These are phyloP conservation scores for Fusarium euwallaceae DNA, from an alignment of 2,329 filamentous ascomycete species.

Conservation along the genomic window DNA sequence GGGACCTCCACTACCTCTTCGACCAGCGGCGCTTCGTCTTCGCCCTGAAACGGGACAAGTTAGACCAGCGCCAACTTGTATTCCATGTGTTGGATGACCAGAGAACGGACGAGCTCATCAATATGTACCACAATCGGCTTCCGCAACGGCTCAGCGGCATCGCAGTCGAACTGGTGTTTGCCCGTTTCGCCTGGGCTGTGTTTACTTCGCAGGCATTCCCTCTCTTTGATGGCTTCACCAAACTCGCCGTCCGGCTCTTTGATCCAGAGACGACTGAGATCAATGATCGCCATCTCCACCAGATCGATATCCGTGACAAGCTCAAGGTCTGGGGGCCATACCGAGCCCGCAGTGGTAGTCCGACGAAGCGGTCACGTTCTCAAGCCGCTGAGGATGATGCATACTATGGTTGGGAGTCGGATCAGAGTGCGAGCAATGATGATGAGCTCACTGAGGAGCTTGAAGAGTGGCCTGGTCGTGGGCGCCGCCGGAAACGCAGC, in stretches of 20 bases:
- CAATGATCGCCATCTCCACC: neutral
- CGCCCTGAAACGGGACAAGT: neutral
- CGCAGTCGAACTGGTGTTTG: neutral
- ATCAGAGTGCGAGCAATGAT: neutral
- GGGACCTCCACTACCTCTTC: neutral
- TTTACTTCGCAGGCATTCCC: neutral
- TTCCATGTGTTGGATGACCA: neutral
- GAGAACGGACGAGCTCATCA: neutral
- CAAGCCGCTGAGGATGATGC: neutral
- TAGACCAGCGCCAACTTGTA: neutral
- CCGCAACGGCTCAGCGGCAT: neutral
- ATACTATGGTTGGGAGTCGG: neutral
- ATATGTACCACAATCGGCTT: neutral
- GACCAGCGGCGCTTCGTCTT: neutral
- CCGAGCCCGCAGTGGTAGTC: neutral
- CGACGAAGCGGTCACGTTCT: neutral
- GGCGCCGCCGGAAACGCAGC: neutral
- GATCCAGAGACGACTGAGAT: neutral
- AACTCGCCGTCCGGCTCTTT: neutral
- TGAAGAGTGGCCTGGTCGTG: neutral
- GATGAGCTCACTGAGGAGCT: neutral
- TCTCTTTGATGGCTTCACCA: neutral
- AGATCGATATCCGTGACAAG: neutral
- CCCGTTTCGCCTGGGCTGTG: neutral
- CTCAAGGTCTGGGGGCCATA: neutral